phyloP scores from a whole-genome alignment of 1,284 basidiomycete species.

The Moniliophthora roreri region DNA sequence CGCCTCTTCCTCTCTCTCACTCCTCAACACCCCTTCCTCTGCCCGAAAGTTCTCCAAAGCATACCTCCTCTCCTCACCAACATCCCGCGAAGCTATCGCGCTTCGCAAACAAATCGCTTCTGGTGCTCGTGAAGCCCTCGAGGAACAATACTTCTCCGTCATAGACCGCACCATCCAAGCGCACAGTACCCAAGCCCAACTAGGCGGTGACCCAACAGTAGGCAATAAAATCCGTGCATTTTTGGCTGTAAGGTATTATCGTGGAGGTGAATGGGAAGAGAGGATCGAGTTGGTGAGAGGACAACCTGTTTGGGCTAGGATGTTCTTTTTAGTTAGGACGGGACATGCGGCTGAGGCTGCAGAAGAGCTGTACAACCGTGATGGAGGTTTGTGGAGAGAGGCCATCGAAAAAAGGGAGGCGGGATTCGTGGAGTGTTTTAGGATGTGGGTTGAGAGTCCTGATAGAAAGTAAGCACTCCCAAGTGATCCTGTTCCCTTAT shows the following conservation, averaged over 20 bases:
- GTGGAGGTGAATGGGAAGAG: conserved; percentile 82
- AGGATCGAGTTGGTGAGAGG: conserved; percentile 85
- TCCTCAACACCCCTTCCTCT: conserved; percentile 66
- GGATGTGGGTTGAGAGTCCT: conserved; percentile 82
- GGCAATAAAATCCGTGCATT: conserved; percentile 90
- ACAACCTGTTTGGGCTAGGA: conserved; percentile 88
- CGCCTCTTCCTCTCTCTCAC: conserved; percentile 55
- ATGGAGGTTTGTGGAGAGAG: conserved; percentile 33
- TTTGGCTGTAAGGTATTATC: conserved; percentile 77
- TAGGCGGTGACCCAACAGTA: conserved; percentile 91
- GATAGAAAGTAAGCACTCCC: conserved; percentile 62
- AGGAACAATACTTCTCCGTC: conserved; percentile 85
- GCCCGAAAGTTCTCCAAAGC: conserved; percentile 72
- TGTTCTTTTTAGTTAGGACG: conserved; percentile 89
- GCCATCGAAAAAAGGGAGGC: conserved; percentile 82
- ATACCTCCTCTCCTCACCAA: conserved; percentile 65
- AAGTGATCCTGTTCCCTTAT: conserved; percentile 2
- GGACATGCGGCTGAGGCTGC: conserved; percentile 78
- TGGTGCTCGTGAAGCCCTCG: conserved; percentile 74
- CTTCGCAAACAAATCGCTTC: conserved; percentile 71
- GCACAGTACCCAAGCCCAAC: conserved; percentile 80
- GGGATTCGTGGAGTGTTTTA: conserved; percentile 84
- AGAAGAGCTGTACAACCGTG: conserved; percentile 43
- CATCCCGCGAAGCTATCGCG: conserved; percentile 60
- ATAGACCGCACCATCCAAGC: conserved; percentile 86